Conservation (phyloP, 2,329 filamentous ascomycete species). For the Penicillium vulpinum region DNA sequence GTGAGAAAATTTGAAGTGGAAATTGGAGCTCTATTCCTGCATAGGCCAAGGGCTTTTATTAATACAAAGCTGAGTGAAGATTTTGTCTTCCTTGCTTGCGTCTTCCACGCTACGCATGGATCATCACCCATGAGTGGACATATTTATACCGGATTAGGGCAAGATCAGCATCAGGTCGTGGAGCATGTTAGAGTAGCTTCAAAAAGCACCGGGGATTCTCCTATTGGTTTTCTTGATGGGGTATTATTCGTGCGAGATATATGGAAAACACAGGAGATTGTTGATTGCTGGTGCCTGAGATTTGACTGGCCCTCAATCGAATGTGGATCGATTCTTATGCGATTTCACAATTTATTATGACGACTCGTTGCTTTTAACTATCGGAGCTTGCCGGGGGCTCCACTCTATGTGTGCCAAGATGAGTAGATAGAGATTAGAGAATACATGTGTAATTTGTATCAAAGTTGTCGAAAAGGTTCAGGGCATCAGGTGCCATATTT, state of each 20-base stretch:
- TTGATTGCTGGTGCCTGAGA: neutral
- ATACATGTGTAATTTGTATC: no score
- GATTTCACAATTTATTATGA: neutral
- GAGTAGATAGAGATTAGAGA: no score
- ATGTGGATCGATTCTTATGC: neutral
- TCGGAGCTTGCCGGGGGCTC: neutral
- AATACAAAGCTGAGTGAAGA: neutral
- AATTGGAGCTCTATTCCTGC: neutral
- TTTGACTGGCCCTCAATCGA: neutral
- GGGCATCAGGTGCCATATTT: no score
- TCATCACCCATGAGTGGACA: slow-evolving; percentile 1
- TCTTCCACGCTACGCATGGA: neutral
- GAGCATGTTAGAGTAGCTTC: neutral
- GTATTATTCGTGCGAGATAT: neutral
- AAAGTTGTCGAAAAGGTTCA: no score
- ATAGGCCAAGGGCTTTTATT: neutral
- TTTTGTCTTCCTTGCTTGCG: neutral
- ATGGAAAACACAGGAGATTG: neutral
- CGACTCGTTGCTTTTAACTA: neutral
- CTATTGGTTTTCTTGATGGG: neutral
- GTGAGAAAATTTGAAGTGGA: neutral
- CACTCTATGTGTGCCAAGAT: neutral
- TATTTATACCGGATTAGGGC: neutral
- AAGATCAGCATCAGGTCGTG: neutral
- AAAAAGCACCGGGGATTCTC: neutral